phyloP scores from a whole-genome alignment of 805 yeast species.

The Soucietia sequanensis region DNA sequence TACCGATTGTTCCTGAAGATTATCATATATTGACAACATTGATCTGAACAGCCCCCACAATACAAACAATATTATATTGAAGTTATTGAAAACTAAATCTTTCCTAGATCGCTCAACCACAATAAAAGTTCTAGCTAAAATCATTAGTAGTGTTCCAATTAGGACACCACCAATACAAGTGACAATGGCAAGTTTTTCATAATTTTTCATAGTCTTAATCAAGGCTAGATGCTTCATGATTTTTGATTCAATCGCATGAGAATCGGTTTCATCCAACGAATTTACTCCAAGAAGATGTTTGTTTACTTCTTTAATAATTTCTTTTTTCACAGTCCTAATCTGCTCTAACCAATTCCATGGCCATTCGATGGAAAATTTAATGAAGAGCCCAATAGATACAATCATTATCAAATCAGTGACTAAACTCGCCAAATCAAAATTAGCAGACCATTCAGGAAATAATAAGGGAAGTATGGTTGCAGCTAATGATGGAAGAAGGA shows the following conservation, averaged over 20 bases:
- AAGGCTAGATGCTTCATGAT: conserved; percentile 5
- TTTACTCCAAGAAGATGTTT: not conserved
- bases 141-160: conserved; percentile 24
- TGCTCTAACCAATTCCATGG: conserved; percentile 41
- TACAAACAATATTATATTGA: conserved; percentile 35
- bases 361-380: conserved; percentile 37
- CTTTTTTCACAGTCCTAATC: conserved; percentile 14
- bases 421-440: conserved; percentile 20
- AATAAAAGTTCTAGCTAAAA: conserved; percentile 24
- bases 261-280: not conserved
- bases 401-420: conserved; percentile 32
- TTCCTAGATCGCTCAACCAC: conserved; percentile 24
- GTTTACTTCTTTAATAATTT: conserved; percentile 3
- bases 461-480: not conserved
- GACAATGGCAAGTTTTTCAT: conserved; percentile 18
- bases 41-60: conserved; percentile 30
- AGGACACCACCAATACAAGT: conserved; percentile 26
- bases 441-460: not conserved
- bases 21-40: conserved; percentile 9
- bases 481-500: conserved; percentile 2
- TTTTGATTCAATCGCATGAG: not conserved
- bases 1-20: not conserved
- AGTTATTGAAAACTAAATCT: conserved; percentile 30
- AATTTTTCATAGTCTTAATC: conserved; percentile 7
- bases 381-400: conserved; percentile 29